A percentile compares a stretch with the other conserved stretches of the same genome.
Conservation (phyloP, 495 filamentous ascomycete species). For the Penicillium odoratum region DNA sequence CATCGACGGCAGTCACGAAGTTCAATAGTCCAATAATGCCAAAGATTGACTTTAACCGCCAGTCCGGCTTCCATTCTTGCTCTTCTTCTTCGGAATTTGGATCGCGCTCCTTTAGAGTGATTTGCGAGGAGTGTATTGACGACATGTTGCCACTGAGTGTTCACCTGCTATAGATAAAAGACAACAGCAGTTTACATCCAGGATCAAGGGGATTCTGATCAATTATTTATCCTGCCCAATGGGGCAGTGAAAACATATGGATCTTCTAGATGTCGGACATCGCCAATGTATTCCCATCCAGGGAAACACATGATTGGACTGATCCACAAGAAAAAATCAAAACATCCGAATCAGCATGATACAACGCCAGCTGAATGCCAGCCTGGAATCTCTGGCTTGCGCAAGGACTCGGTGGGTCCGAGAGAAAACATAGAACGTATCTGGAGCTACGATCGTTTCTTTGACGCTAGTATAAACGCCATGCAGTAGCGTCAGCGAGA, state of each 20-base stretch:
- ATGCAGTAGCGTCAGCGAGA: neutral
- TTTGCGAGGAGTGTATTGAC: neutral
- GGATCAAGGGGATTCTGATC: neutral
- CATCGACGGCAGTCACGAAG: constrained; percentile 64
- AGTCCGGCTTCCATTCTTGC: constrained; percentile 9
- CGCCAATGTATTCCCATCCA: neutral
- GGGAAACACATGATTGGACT: neutral
- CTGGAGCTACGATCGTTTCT: too few relatives aligned
- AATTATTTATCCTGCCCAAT: neutral
- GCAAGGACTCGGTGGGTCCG: neutral
- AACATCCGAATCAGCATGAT: neutral
- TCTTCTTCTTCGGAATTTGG: neutral
- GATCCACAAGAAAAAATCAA: neutral
- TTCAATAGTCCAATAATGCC: constrained; percentile 55
- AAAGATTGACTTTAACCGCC: constrained; percentile 24
- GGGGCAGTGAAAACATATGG: neutral
- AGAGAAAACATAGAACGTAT: too few relatives aligned
- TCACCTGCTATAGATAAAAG: neutral
- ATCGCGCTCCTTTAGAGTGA: neutral
- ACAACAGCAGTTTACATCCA: neutral
- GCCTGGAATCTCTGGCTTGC: neutral
- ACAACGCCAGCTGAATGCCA: neutral
- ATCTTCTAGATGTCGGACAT: neutral
- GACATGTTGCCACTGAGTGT: neutral
- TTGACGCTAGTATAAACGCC: neutral